Evolutionary conservation across 2,329 filamentous ascomycete genomes (phyloP).

Genomic region (Teratosphaeria nubilosa): DNA sequence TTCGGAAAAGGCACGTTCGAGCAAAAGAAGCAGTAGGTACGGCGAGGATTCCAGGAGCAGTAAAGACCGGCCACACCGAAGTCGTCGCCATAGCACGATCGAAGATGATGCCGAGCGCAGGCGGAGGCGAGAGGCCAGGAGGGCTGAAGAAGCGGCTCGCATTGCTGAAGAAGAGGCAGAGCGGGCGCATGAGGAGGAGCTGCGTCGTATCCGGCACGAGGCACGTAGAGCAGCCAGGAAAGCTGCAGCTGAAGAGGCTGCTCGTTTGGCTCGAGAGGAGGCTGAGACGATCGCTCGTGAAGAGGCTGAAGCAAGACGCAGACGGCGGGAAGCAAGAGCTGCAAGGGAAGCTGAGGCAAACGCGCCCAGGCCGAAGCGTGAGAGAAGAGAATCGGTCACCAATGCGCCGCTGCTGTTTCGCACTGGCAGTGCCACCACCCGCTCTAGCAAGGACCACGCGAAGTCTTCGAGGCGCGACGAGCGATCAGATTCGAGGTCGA

Average conservation of each 20-base stretch:
- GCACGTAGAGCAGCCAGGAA: constrained; percentile 15
- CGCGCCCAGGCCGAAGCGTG: neutral
- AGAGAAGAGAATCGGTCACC: constrained; percentile 4
- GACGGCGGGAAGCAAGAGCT: constrained; percentile 5
- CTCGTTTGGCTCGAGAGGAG: constrained; percentile 11
- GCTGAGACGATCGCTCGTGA: constrained; percentile 10
- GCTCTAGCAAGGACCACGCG: neutral
- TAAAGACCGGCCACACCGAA: constrained; percentile 9
- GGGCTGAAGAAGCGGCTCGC: constrained; percentile 13
- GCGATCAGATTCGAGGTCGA: neutral
- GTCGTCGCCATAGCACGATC: constrained; percentile 5
- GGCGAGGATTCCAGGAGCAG: constrained; percentile 4
- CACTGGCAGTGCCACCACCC: neutral
- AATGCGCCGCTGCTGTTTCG: constrained; percentile 5
- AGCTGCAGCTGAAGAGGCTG: constrained; percentile 15
- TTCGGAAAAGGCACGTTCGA: constrained; percentile 9
- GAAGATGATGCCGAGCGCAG: constrained; percentile 14
- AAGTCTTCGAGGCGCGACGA: neutral
- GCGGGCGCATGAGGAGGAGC: constrained; percentile 17
- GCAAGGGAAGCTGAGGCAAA: constrained; percentile 16
- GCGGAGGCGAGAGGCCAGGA: constrained; percentile 10
- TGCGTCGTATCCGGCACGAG: constrained; percentile 16
- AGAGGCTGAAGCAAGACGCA: constrained; percentile 12
- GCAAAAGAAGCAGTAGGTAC: constrained; percentile 11
- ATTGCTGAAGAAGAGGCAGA: constrained; percentile 12